A percentile compares a stretch with the other conserved stretches of the same genome.
These are phyloP conservation scores for Colletotrichum acutatum DNA, from an alignment of 2,329 filamentous ascomycete genomes.

Conservation along the genomic window DNA sequence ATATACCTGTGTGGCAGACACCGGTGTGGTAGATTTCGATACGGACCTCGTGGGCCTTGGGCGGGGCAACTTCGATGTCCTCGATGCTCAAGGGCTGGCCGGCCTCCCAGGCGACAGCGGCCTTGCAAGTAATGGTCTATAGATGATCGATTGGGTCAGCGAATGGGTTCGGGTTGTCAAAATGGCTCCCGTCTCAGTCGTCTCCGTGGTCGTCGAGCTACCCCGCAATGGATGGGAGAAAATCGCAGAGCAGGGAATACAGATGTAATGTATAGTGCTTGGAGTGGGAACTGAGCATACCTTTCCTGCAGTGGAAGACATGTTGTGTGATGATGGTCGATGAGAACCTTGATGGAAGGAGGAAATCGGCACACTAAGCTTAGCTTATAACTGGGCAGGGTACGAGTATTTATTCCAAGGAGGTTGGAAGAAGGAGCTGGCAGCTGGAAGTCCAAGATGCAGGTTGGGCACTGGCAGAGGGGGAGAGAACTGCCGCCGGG, in stretches of 20 bases:
- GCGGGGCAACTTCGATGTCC: slow-evolving; percentile 90
- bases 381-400: slow-evolving; percentile 25
- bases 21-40: slow-evolving; percentile 98
- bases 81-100: slow-evolving; percentile 90
- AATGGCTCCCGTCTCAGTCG: neutral
- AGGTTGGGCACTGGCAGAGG: neutral
- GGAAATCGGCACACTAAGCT: slow-evolving; percentile 20
- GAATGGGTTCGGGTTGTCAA: neutral
- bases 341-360: slow-evolving; percentile 37
- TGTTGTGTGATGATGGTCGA: slow-evolving; percentile 21
- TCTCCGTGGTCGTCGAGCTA: slow-evolving; percentile 14
- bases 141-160: slow-evolving; percentile 22
- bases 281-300: slow-evolving; percentile 17
- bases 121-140: slow-evolving; percentile 96
- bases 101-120: slow-evolving; percentile 96
- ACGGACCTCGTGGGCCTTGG: slow-evolving; percentile 92
- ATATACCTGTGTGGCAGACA: slow-evolving; percentile 92
- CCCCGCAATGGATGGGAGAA: slow-evolving; percentile 24
- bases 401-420: slow-evolving; percentile 33
- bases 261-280: neutral
- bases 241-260: slow-evolving; percentile 14
- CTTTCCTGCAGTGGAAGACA: slow-evolving; percentile 38
- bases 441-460: slow-evolving; percentile 8
- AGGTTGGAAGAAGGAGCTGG: neutral
- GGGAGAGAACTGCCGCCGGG: slow-evolving; percentile 29